Evolutionary conservation across 2,329 filamentous ascomycete genomes (phyloP).

Genomic region (Westerdykella sp.): DNA sequence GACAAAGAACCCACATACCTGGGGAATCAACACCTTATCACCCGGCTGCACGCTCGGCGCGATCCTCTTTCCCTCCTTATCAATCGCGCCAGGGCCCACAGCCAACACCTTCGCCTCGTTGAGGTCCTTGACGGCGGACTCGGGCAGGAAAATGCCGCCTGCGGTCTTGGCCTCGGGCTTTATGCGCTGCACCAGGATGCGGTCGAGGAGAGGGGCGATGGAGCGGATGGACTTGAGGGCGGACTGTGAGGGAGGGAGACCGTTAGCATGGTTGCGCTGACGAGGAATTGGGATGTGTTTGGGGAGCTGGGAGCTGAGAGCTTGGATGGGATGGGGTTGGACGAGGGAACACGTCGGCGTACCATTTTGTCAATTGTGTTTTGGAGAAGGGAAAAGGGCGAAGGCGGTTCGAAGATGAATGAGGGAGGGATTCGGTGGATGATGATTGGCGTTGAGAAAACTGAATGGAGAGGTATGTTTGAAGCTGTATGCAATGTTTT

Average conservation of each 20-base stretch:
- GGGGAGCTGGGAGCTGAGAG: constrained; percentile 1
- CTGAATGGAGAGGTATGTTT: background rate
- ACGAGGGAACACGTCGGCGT: background rate
- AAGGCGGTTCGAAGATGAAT: constrained; percentile 1
- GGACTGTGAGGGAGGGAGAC: constrained; percentile 21
- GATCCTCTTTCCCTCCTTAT: constrained; percentile 84
- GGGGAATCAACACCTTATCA: constrained; percentile 92
- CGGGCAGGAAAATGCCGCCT: constrained; percentile 93
- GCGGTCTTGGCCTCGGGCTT: constrained; percentile 97
- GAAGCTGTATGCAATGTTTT: constrained; percentile 3
- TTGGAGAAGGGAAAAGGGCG: constrained; percentile 1
- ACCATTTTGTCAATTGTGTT: constrained; percentile 10
- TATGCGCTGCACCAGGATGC: constrained; percentile 94
- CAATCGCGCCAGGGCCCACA: constrained; percentile 80
- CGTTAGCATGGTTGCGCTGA: background rate
- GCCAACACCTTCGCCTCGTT: constrained; percentile 96
- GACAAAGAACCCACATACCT: constrained; percentile 52
- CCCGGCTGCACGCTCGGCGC: constrained; percentile 75
- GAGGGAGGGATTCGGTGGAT: background rate
- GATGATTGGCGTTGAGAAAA: constrained; percentile 1
- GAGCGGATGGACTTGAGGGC: constrained; percentile 92
- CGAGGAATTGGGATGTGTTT: constrained; percentile 1
- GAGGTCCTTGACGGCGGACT: constrained; percentile 94
- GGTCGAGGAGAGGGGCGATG: constrained; percentile 93
- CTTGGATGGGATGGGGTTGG: no score